A percentile compares a stretch with the other conserved stretches of the same genome.
Evolutionary conservation across 345 rosid genomes (phyloP).

Genomic region (Sonneratia alba): DNA sequence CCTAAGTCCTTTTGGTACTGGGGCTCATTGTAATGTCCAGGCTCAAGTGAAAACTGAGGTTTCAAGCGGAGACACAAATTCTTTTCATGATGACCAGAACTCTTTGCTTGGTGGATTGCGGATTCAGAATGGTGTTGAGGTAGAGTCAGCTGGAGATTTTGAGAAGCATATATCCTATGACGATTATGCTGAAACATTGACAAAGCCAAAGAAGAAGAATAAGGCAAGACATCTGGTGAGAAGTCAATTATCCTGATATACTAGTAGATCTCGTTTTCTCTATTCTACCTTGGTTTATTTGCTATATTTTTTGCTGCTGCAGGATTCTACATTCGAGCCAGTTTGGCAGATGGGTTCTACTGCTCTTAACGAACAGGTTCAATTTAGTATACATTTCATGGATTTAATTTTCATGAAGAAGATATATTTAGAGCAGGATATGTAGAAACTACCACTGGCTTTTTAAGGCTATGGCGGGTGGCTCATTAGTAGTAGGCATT

Average conservation of each 20-base stretch:
- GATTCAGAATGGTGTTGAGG: conserved; percentile 67
- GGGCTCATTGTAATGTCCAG: conserved; percentile 38
- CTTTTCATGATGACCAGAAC: conserved; percentile 92
- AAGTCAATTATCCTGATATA: not conserved
- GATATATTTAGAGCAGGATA: not conserved
- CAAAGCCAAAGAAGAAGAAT: conserved; percentile 88
- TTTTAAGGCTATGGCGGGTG: not conserved
- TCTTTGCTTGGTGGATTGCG: conserved; percentile 64
- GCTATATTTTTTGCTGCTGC: conserved; percentile 20
- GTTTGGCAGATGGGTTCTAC: conserved; percentile 68
- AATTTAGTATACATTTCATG: not conserved
- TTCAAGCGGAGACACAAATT: conserved; percentile 94
- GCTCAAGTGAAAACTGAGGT: conserved; percentile 63
- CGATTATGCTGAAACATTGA: conserved; percentile 67
- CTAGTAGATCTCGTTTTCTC: not conserved
- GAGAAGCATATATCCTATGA: conserved; percentile 66
- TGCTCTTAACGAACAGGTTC: conserved; percentile 65
- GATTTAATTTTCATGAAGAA: not conserved
- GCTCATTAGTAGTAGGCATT: not conserved
- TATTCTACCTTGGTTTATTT: conserved; percentile 13
- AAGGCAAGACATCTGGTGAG: conserved; percentile 52
- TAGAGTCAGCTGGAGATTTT: conserved; percentile 62
- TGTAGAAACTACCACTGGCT: not conserved
- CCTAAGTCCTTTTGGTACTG: conserved; percentile 50
- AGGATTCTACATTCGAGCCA: conserved; percentile 77